phyloP scores from a whole-genome alignment of 1,284 basidiomycete genomes.

The Sparassis latifolia region DNA sequence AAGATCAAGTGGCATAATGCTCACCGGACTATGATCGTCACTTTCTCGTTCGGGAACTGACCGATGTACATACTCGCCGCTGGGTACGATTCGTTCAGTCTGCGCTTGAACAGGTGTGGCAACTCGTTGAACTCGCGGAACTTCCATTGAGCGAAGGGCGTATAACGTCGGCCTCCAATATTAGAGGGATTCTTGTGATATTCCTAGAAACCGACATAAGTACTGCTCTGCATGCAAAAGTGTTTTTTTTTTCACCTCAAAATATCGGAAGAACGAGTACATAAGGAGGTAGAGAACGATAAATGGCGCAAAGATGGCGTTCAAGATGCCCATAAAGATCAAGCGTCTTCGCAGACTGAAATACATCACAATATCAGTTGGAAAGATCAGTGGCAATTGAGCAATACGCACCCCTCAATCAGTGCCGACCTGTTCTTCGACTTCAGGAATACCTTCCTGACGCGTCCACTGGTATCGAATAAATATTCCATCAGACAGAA shows the following conservation, averaged over 20 bases:
- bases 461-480: conserved; percentile 83
- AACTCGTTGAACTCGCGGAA: conserved; percentile 99
- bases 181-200: conserved; percentile 98
- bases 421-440: conserved; percentile 72
- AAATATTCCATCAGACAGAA: conserved; percentile 94
- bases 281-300: conserved; percentile 95
- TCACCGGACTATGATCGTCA: conserved; percentile 84
- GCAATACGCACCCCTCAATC: conserved; percentile 69
- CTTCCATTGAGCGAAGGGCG: conserved; percentile 95
- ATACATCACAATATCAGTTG: neutral
- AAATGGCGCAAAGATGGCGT: conserved; percentile 93
- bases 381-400: neutral
- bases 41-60: conserved; percentile 94
- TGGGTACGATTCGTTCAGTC: conserved; percentile 85
- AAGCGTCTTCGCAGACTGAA: conserved; percentile 77
- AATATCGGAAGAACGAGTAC: conserved; percentile 99
- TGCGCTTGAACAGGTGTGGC: conserved; percentile 84
- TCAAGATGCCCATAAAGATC: conserved; percentile 94
- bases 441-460: conserved; percentile 87
- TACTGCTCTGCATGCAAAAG: neutral
- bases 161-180: conserved; percentile 89
- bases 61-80: conserved; percentile 92
- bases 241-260: conserved; percentile 60
- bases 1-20: conserved; percentile 16
- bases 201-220: conserved; percentile 50